A percentile compares a stretch with the other conserved stretches of the same genome.
These are phyloP conservation scores for Asterochloris erici DNA, from an alignment of 139 green algal species.

Conservation along the genomic window DNA sequence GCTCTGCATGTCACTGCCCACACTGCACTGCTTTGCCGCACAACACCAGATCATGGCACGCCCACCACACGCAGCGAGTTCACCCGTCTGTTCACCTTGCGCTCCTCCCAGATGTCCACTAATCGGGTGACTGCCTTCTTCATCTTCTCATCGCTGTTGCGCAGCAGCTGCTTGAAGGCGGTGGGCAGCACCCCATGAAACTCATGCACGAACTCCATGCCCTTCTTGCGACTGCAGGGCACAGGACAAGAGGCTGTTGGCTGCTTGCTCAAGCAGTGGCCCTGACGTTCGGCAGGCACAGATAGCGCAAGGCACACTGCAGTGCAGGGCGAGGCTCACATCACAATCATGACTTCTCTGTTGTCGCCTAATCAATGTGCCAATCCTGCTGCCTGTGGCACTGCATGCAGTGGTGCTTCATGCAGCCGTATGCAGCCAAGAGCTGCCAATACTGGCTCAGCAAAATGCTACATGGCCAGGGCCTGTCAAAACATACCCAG, in stretches of 20 bases:
- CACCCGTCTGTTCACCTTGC: constrained; percentile 32
- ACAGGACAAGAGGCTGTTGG: not conserved
- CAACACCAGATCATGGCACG: not conserved
- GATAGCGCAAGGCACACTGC: not conserved
- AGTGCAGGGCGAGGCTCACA: too few relatives aligned
- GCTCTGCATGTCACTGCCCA: too few relatives aligned
- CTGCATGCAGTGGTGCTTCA: too few relatives aligned
- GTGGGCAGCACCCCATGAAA: constrained; percentile 57
- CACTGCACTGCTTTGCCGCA: too few relatives aligned
- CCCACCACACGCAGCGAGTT: not conserved
- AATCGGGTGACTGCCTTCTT: constrained; percentile 28
- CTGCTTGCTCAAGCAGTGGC: not conserved
- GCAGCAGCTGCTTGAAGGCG: constrained; percentile 40
- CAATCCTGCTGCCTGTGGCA: too few relatives aligned
- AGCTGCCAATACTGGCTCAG: too few relatives aligned
- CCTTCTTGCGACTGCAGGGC: constrained; percentile 52
- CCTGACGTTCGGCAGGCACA: not conserved
- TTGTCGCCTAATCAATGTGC: too few relatives aligned
- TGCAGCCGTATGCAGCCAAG: too few relatives aligned
- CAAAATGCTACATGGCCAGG: too few relatives aligned
- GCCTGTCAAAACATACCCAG: too few relatives aligned
- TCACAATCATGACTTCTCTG: too few relatives aligned
- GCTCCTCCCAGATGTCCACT: constrained; percentile 53
- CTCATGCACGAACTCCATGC: constrained; percentile 62
- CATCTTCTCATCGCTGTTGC: constrained; percentile 40